These are phyloP conservation scores for Didymella exigua DNA, from an alignment of 2,329 filamentous ascomycete species.

Conservation along the genomic window DNA sequence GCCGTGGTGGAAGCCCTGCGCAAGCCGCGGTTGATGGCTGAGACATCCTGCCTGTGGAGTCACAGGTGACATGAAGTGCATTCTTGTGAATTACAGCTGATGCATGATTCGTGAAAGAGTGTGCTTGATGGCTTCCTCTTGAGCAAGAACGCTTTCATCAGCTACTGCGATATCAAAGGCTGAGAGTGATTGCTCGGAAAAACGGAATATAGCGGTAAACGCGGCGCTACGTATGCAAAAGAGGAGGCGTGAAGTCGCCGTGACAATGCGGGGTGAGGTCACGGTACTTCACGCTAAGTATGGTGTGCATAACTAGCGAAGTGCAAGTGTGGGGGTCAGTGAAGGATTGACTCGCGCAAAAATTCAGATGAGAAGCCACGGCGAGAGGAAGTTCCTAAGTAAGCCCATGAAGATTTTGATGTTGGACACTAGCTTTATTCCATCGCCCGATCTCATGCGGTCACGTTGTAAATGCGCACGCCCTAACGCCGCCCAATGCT, in stretches of 20 bases:
- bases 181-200: neutral
- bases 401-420: neutral
- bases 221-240: slow-evolving; percentile 12
- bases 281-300: slow-evolving; percentile 22
- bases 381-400: neutral
- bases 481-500: slow-evolving; percentile 37
- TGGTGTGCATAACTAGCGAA: slow-evolving; percentile 23
- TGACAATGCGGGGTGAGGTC: slow-evolving; percentile 36
- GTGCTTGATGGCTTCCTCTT: neutral
- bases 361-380: neutral
- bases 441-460: neutral
- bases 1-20: slow-evolving; percentile 7
- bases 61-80: slow-evolving; percentile 1
- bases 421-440: neutral
- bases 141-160: too few species aligned
- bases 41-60: neutral
- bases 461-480: slow-evolving; percentile 31
- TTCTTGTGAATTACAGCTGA: neutral
- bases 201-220: slow-evolving; percentile 1
- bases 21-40: slow-evolving; percentile 1
- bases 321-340: slow-evolving; percentile 15
- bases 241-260: slow-evolving; percentile 5
- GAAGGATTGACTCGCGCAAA: slow-evolving; percentile 8
- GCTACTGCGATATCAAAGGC: neutral
- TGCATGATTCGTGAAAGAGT: neutral